Base-by-base conservation (phyloP, 1,284 basidiomycete genomes). In the Amylostereum areolatum region DNA sequence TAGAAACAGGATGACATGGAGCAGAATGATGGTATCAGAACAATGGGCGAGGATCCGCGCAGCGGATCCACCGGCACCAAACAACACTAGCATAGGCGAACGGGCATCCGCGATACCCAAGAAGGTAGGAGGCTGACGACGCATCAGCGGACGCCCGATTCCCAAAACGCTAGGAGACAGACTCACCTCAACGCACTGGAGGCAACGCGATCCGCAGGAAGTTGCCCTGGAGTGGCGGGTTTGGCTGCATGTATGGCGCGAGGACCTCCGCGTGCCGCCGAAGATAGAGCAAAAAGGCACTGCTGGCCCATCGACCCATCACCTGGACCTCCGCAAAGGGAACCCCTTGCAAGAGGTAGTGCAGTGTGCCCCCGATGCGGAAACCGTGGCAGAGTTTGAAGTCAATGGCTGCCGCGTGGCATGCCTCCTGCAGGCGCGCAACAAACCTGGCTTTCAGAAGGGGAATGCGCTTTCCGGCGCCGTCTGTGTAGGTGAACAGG, bases 331-430 rank as follows among this genome's bases (percentile, higher is more conserved):
- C 61, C 0, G 71, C 65, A 36, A 73, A 68, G 3, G 68, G 62
- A 0, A 68, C 39, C 0, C 66, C 63, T 1, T 62, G 47, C 2
- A 72, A 57, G 0, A 74, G 62, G 45, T 69, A 71, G 44, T 69
- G 63, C 0, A 74, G 59, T 0, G 68, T 72, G 0, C 64, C 57
- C 0, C 72, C 68, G 31, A 73, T 73, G 3, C 63, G 57, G 36
- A 75, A 67, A 10, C 65, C 62, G 53, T 73, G 71, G 0, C 65
- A 66, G 28, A 62, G 55, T 2, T 64, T 40, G 0, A 54, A 49
- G 1, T 55, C 36, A 3, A 59, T 34, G 0, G 55, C 55, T 0
- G 54, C 59, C 3, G 45, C 52, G 5, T 47, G 45, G 28, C 59
- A 56, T 10, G 59, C 59, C 3, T 36, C 42, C 3, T 50, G 43